Percentiles rank a stretch among this genome's conserved stretches.
Evolutionary conservation across 2,329 filamentous ascomycete genomes (phyloP).

Genomic region (Exophiala xenobiotica): DNA sequence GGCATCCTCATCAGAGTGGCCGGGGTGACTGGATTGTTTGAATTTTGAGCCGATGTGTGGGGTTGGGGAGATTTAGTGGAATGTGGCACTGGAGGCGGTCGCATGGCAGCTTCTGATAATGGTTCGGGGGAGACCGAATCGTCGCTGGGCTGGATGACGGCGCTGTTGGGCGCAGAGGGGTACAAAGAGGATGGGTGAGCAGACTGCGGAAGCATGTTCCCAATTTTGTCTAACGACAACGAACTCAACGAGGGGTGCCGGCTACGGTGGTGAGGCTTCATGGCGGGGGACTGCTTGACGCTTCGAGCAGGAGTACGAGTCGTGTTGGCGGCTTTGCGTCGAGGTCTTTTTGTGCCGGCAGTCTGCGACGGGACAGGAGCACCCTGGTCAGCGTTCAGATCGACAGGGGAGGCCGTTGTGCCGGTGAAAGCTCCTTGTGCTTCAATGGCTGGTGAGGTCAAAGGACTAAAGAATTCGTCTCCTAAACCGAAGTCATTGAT

Average conservation of each 20-base stretch:
- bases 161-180: constrained; percentile 30
- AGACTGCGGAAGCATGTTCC: constrained; percentile 33
- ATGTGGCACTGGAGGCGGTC: constrained; percentile 47
- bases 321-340: constrained; percentile 39
- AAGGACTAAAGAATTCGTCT: constrained; percentile 51
- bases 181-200: constrained; percentile 38
- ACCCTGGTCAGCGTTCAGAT: constrained; percentile 38
- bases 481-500: constrained; percentile 49
- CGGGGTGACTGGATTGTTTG: constrained; percentile 70
- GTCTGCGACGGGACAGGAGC: constrained; percentile 36
- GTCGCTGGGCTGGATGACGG: constrained; percentile 38
- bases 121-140: constrained; percentile 50
- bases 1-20: constrained; percentile 80
- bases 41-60: constrained; percentile 29
- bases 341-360: constrained; percentile 40
- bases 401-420: constrained; percentile 43
- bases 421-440: constrained; percentile 41
- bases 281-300: constrained; percentile 46
- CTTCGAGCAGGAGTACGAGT: constrained; percentile 33
- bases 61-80: constrained; percentile 39
- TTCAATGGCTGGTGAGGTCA: constrained; percentile 52
- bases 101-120: constrained; percentile 51
- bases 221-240: constrained; percentile 36
- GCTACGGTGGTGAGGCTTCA: constrained; percentile 42
- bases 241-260: constrained; percentile 32